Base-by-base conservation (phyloP, 768 basidiomycete genomes). In the Lentinula sp. region DNA sequence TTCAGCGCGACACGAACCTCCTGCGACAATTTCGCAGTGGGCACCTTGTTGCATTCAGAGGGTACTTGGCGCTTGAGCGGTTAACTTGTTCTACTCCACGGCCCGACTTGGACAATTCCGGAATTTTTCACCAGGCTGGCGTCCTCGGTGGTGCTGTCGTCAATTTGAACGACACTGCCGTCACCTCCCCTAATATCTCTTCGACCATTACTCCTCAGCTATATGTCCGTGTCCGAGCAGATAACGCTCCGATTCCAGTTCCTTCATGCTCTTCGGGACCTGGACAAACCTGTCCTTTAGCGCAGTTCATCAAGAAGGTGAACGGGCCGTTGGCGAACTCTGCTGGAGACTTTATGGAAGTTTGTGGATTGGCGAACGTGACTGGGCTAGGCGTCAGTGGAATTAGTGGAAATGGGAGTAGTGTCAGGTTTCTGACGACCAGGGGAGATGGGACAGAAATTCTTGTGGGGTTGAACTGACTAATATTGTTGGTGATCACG, bases 211-310 rank as follows among this genome's bases (percentile, higher is more conserved):
- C 16, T 41, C 37, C 53, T 28, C 15, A 64, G 60, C 62, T 63
- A n/a, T 79, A 65, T 63, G 72, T 80, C 28, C 73, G 77, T 16
- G 66, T 79, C 9, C 66, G 71, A 53, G 77, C 75, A 39, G 71
- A 79, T 65, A 69, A 73, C 43, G 78, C 79, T 6, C 74, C 76
- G 5, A 72, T 79, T 0, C 73, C 74, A 0, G 70, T 80, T 18
- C 78, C 78, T 0, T 71, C 69, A 16, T 80, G 79, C 60, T 60
- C 66, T 0, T 70, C 71, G 4, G 79, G 79, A 2, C 78, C 79
- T 0, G 77, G 76, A 0, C 62, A 67, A 6, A 73, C 72, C 5
- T 79, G 79, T 66, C 72, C 74, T 0, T 62, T 80, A 42, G 62
- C 64, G 3, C 50, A 68, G 13, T 80, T 80, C 55, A 68, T 64